Evolutionary conservation across 169 alveolate genomes (phyloP).

Genomic region (Plasmodium falciparum): DNA sequence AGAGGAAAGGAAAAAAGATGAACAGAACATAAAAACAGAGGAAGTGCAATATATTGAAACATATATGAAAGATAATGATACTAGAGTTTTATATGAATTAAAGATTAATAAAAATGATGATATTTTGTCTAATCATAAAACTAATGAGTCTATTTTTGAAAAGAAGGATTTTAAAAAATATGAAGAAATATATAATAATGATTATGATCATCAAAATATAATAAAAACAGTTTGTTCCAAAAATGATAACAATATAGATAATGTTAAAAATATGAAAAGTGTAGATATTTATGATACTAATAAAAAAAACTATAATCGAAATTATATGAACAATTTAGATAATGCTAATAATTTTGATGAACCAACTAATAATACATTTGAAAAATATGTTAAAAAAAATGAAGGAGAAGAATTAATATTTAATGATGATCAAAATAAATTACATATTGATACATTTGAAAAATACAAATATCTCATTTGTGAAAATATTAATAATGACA

Average conservation of each 20-base stretch:
- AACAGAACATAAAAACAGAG: not conserved
- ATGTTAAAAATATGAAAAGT: not conserved
- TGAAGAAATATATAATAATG: not conserved
- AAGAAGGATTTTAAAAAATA: not conserved
- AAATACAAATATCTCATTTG: constrained; percentile 40
- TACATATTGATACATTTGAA: constrained; percentile 12
- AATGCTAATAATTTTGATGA: not conserved
- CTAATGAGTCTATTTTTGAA: not conserved
- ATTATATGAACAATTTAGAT: not conserved
- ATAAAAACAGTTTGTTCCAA: not conserved
- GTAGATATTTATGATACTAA: not conserved
- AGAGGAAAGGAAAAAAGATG: not conserved
- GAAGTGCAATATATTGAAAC: not conserved
- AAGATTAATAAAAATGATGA: not conserved
- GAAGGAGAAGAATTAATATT: not conserved
- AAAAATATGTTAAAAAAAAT: not conserved
- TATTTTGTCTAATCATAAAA: not conserved
- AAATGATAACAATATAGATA: not conserved
- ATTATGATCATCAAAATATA: not conserved
- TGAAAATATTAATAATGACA: constrained; percentile 64
- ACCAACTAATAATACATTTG: not conserved
- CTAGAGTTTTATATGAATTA: not conserved
- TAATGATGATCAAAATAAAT: constrained; percentile 7
- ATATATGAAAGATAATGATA: not conserved
- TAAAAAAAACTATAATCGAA: not conserved